Conservation (phyloP, 2,329 filamentous ascomycete species). For the Purpureocillium lavendulum region DNA sequence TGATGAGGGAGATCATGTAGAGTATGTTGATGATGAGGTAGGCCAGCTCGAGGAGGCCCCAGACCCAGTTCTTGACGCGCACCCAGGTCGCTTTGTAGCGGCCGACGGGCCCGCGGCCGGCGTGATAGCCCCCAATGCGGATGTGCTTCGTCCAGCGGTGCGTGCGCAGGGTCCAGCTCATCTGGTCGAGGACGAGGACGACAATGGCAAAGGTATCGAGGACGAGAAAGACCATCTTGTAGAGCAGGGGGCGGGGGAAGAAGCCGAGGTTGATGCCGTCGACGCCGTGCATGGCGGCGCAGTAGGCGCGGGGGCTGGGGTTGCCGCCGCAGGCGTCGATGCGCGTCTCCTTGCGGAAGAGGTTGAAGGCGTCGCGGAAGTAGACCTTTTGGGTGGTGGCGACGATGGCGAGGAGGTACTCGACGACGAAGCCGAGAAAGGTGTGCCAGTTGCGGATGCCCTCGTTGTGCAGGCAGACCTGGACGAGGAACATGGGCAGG, state of each 20-base stretch:
- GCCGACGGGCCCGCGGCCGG: constrained; percentile 22
- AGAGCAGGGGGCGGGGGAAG: constrained; percentile 27
- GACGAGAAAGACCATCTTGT: constrained; percentile 28
- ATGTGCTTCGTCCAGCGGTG: constrained; percentile 22
- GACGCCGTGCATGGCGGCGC: constrained; percentile 23
- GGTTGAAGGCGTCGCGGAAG: constrained; percentile 23
- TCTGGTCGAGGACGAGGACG: constrained; percentile 22
- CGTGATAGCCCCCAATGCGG: constrained; percentile 19
- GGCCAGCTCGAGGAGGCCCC: constrained; percentile 24
- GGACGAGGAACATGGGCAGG: constrained; percentile 27
- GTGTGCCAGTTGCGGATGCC: constrained; percentile 32
- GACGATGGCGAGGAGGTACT: constrained; percentile 28
- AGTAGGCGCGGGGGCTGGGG: constrained; percentile 29
- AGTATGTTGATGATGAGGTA: constrained; percentile 29
- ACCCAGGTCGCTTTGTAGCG: constrained; percentile 18
- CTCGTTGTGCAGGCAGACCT: constrained; percentile 28
- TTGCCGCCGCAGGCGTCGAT: constrained; percentile 24
- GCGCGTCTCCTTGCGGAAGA: constrained; percentile 22
- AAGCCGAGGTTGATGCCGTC: constrained; percentile 25
- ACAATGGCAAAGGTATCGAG: constrained; percentile 26
- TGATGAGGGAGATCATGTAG: constrained; percentile 27
- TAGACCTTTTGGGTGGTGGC: constrained; percentile 26
- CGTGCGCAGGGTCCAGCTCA: constrained; percentile 27
- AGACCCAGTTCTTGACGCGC: constrained; percentile 20
- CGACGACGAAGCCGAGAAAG: constrained; percentile 28